Conservation (phyloP, 2,329 filamentous ascomycete genomes). For the Penicillium sp. region DNA sequence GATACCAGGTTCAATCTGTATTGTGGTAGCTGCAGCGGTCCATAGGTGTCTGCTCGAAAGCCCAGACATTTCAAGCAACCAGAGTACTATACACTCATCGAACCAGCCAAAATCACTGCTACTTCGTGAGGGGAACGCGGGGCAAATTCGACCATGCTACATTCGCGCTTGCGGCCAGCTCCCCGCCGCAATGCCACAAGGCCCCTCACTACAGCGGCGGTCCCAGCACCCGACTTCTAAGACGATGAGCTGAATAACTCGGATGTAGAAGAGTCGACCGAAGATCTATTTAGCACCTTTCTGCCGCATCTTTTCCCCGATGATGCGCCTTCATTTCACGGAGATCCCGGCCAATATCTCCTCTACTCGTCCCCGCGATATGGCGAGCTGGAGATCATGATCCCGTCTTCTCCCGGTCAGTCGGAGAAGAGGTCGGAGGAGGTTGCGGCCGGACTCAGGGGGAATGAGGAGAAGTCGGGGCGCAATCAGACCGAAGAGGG, state of each 20-base stretch:
- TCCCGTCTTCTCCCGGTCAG: constrained; percentile 41
- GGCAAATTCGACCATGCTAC: constrained; percentile 20
- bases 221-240: constrained; percentile 12
- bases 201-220: constrained; percentile 4
- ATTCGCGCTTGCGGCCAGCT: constrained; percentile 27
- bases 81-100: no score
- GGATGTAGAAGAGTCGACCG: constrained; percentile 29
- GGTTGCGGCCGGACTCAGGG: constrained; percentile 8
- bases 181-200: constrained; percentile 16
- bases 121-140: not conserved
- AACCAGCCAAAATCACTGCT: no score
- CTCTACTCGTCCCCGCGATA: constrained; percentile 44
- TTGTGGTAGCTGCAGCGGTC: no score
- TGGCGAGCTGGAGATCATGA: constrained; percentile 36
- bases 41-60: no score
- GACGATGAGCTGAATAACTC: constrained; percentile 10
- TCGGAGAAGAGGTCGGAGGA: constrained; percentile 18
- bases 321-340: constrained; percentile 50
- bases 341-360: constrained; percentile 46
- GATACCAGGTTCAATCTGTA: no score
- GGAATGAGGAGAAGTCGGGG: constrained; percentile 1
- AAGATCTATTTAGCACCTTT: constrained; percentile 51
- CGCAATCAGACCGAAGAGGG: constrained; percentile 38
- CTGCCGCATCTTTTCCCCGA: constrained; percentile 52
- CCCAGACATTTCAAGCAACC: no score